Base-by-base conservation (phyloP, 2,329 filamentous ascomycete genomes). In the Lachnellula occidentalis region DNA sequence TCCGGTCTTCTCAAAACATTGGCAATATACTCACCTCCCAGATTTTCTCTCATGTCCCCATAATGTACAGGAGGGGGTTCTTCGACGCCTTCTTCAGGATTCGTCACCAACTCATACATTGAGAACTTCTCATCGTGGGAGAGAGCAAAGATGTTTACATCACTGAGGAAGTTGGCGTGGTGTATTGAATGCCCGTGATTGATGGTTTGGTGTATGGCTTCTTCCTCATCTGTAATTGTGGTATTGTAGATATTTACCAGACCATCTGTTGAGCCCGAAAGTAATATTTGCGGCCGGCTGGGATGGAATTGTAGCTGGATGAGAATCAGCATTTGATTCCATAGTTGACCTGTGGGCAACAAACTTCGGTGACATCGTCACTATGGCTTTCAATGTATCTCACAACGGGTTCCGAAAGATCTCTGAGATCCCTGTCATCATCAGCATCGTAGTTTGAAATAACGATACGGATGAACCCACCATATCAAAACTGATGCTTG, bases 201-300 rank as follows among this genome's bases (percentile, higher is more conserved):
- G 68, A 92, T 84, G 12, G 90, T 88, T 70, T 90, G 87, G 55
- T 87, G 76, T 19, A 91, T 74, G 1, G 88, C 84, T 46, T 92
- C 88, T 66, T 92, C 88, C 70, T 92, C 88, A 61, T 89, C 86
- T 17, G 76, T 71, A 55, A 88, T 78, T 47, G 78, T 77, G 17
- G 82, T 86, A 72, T 94, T 85, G 71, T 87, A 89, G 45, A 92
- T 75, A 66, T 88, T 91, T 64, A 92, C 79, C 1, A 92, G 79
- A 6, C 88, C 88, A 70, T 94, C 89, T 14, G 88, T 92, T 37
- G 87, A 90, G 43, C 87, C 87, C 1, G 87, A 90, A 11, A 92
- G 76, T 5, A 92, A 78, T 15, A 88, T 73, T 45, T 79, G 76
- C 0, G 80, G 76, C 48, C 80, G 74, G 2, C 71, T 73, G 0